Evolutionary conservation across 257 asterid genomes (phyloP).

Genomic region (Schizonepeta tenuifolia): DNA sequence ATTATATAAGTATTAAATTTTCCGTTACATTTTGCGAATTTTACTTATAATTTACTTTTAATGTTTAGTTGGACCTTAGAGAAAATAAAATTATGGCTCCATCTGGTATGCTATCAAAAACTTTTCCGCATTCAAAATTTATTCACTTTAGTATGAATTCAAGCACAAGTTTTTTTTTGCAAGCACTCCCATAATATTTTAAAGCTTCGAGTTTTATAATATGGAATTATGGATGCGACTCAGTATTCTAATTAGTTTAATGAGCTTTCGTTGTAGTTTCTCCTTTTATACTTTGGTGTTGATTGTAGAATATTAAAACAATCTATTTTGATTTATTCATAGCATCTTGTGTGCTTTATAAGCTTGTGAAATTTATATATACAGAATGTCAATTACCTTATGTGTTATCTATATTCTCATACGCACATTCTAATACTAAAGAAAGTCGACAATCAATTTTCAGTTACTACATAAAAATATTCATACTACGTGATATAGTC

Average conservation of each 20-base stretch:
- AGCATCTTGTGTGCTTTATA: background rate
- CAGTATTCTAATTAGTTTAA: background rate
- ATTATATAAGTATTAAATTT: too few relatives aligned
- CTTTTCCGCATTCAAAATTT: background rate
- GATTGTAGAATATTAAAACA: background rate
- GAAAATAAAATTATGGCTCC: too few relatives aligned
- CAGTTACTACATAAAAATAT: background rate
- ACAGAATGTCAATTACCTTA: background rate
- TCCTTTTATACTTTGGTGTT: background rate
- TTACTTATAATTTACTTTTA: too few relatives aligned
- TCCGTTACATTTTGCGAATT: too few relatives aligned
- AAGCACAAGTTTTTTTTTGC: background rate
- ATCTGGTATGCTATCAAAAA: too few relatives aligned
- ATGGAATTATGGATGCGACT: background rate
- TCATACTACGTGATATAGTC: background rate
- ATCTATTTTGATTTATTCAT: background rate
- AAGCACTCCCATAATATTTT: background rate
- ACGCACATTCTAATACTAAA: background rate
- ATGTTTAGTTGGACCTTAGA: too few relatives aligned
- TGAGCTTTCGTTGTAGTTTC: slow-evolving; percentile 5
- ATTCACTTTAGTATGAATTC: background rate
- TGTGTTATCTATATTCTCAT: background rate
- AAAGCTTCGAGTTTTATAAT: background rate
- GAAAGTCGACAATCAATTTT: background rate
- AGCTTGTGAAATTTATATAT: background rate